These are phyloP conservation scores for Elongisporangium anandrum DNA, from an alignment of 352 stramenopile species.

Conservation along the genomic window DNA sequence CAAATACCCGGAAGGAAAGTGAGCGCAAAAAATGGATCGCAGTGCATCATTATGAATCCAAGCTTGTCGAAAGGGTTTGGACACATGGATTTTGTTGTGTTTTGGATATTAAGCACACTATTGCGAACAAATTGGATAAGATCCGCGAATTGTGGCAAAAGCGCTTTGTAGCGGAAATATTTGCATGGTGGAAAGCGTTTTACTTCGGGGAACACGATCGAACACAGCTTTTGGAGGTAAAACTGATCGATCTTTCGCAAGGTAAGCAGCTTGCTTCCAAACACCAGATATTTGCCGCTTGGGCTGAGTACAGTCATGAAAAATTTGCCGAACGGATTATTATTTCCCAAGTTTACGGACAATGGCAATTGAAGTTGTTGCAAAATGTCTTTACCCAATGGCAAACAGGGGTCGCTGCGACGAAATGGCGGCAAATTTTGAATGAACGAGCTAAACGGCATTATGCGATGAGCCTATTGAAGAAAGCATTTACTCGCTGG, in stretches of 20 bases:
- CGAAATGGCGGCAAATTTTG: conserved; percentile 43
- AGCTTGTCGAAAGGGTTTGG: conserved; percentile 20
- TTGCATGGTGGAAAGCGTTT: not conserved
- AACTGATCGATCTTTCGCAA: not conserved
- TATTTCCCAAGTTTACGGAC: not conserved
- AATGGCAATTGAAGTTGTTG: not conserved
- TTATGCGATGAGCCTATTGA: conserved; percentile 12
- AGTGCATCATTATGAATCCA: conserved; percentile 8
- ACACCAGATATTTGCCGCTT: not conserved
- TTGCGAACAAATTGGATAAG: not conserved
- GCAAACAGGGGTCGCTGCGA: conserved; percentile 22
- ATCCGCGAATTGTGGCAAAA: not conserved
- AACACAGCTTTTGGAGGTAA: not conserved
- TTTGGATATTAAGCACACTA: not conserved
- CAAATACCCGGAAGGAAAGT: not conserved
- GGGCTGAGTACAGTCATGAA: not conserved
- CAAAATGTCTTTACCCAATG: conserved; percentile 17
- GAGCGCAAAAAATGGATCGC: not conserved
- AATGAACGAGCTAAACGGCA: conserved; percentile 26
- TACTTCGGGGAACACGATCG: not conserved
- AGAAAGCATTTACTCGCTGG: conserved; percentile 33
- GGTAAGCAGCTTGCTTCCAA: not conserved
- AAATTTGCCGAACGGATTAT: not conserved
- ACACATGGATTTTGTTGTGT: conserved; percentile 13
- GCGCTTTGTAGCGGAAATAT: not conserved